Percentiles rank a stretch among this genome's conserved stretches.
These are phyloP conservation scores for Tricholoma sp. DNA, from an alignment of 768 basidiomycete species.

Conservation along the genomic window DNA sequence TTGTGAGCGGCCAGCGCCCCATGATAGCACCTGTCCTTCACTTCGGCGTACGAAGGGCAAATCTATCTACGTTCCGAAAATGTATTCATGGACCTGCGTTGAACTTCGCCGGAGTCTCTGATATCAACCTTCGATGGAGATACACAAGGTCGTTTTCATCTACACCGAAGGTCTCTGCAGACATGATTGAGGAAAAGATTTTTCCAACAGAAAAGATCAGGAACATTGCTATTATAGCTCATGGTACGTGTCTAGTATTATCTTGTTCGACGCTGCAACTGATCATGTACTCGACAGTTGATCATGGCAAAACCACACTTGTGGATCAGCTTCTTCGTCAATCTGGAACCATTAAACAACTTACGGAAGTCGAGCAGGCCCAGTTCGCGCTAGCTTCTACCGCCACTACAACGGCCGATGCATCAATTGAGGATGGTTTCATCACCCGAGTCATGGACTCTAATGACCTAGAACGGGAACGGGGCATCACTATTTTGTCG, in stretches of 20 bases:
- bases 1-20: background rate
- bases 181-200: constrained; percentile 18
- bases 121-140: background rate
- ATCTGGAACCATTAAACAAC: constrained; percentile 41
- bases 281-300: constrained; percentile 25
- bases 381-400: constrained; percentile 27
- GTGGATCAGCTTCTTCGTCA: constrained; percentile 48
- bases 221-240: constrained; percentile 47
- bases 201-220: constrained; percentile 35
- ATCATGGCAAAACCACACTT: constrained; percentile 50
- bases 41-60: background rate
- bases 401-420: constrained; percentile 25
- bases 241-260: constrained; percentile 29
- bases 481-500: constrained; percentile 58
- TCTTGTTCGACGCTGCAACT: background rate
- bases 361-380: constrained; percentile 30
- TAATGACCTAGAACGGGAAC: constrained; percentile 50
- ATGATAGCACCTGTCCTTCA: background rate
- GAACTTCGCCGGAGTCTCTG: background rate
- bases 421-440: constrained; percentile 31
- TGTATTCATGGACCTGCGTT: background rate
- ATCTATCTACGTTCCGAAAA: background rate
- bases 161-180: constrained; percentile 15
- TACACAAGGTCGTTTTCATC: constrained; percentile 10
- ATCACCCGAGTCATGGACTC: constrained; percentile 48